Percentiles rank a stretch among this genome's conserved stretches.
Evolutionary conservation across 1,284 basidiomycete species (phyloP).

Genomic region (Puccinia hordei): DNA sequence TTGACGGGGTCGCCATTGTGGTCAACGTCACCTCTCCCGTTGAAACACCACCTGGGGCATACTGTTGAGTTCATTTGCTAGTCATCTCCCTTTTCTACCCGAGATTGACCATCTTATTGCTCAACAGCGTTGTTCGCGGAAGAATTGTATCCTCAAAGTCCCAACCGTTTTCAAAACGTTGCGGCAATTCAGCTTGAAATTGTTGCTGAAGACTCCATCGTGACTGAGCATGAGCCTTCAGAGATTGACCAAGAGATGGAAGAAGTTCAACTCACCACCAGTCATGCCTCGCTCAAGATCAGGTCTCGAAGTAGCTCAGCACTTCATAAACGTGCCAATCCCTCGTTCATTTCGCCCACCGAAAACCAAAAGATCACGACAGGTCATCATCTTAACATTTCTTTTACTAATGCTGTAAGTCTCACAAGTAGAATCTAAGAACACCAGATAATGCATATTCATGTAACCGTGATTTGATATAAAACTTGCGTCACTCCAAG

Average conservation of each 20-base stretch:
- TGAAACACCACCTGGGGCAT: constrained; percentile 3
- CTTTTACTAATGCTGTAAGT: constrained; percentile 10
- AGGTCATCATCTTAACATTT: constrained; percentile 35
- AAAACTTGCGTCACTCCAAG: background rate
- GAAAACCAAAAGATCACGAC: constrained; percentile 24
- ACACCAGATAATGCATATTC: background rate
- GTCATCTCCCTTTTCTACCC: background rate
- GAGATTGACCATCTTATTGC: background rate
- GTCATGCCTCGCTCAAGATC: constrained; percentile 3
- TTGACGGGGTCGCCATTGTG: constrained; percentile 23
- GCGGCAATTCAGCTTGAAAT: constrained; percentile 15
- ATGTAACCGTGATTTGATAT: background rate
- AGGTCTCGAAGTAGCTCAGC: background rate
- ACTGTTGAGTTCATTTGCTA: constrained; percentile 15
- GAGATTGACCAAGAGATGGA: background rate
- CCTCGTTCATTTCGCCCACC: constrained; percentile 12
- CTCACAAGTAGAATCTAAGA: background rate
- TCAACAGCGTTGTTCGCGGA: constrained; percentile 13
- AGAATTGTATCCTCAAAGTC: constrained; percentile 22
- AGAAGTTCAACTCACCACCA: background rate
- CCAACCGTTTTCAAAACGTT: constrained; percentile 1
- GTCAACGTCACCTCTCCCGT: background rate
- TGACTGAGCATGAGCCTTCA: background rate
- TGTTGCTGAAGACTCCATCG: background rate
- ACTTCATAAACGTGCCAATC: background rate